Evolutionary conservation across 176 grass and related monocot species (phyloP).

Genomic region (Oryza brachyantha): DNA sequence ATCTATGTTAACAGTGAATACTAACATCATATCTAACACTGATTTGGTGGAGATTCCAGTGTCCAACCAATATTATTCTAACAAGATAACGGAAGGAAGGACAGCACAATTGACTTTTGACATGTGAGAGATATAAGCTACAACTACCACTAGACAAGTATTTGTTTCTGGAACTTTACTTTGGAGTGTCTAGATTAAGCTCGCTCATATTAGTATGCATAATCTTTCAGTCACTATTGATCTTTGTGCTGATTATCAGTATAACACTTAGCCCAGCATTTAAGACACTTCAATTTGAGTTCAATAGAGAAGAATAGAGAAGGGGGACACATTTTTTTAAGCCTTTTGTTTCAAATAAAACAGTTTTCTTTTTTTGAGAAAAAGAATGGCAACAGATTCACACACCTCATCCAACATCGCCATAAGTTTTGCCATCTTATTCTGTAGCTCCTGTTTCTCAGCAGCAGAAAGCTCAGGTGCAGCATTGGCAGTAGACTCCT

Average conservation of each 20-base stretch:
- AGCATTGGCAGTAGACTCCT: constrained; percentile 49
- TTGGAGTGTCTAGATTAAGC: neutral
- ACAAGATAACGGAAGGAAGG: constrained; percentile 22
- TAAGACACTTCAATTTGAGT: constrained; percentile 6
- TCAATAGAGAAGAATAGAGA: constrained; percentile 13
- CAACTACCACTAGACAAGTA: constrained; percentile 12
- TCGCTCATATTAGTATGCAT: neutral
- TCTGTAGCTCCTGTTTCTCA: constrained; percentile 97
- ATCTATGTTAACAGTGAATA: constrained; percentile 11
- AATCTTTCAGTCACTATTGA: neutral
- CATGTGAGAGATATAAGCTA: constrained; percentile 11
- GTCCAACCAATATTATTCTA: constrained; percentile 12
- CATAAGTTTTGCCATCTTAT: constrained; percentile 85
- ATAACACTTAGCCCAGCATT: neutral
- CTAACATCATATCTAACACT: constrained; percentile 15
- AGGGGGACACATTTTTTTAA: no score
- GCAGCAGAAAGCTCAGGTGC: constrained; percentile 61
- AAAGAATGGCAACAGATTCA: constrained; percentile 10
- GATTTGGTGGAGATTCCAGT: constrained; percentile 20
- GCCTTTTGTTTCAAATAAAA: no score
- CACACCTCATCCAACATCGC: constrained; percentile 92
- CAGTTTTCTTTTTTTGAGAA: neutral
- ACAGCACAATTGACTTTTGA: constrained; percentile 41
- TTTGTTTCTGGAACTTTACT: constrained; percentile 4
- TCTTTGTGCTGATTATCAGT: neutral